These are phyloP conservation scores for Clitoria ternatea DNA, from an alignment of 306 rosid species.

Conservation along the genomic window DNA sequence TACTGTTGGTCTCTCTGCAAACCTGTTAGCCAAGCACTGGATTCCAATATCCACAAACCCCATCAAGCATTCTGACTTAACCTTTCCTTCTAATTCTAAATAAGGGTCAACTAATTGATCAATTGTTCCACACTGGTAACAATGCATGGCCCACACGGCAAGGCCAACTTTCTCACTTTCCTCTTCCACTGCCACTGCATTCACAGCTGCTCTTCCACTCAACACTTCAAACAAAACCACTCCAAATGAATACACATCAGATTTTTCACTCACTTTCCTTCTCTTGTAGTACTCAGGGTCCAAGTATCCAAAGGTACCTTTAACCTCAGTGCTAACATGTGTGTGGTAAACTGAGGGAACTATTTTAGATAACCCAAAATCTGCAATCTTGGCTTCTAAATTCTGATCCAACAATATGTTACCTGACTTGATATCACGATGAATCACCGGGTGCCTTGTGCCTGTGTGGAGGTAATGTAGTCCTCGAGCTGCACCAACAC, in stretches of 20 bases:
- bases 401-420: constrained; percentile 53
- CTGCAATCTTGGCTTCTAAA: constrained; percentile 40
- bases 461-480: constrained; percentile 53
- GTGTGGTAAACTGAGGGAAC: constrained; percentile 14
- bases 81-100: constrained; percentile 22
- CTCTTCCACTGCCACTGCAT: constrained; percentile 26
- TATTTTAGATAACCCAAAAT: constrained; percentile 52
- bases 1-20: constrained; percentile 38
- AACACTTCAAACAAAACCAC: constrained; percentile 58
- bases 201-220: constrained; percentile 37
- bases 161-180: constrained; percentile 33
- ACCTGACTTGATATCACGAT: constrained; percentile 49
- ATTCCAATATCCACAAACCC: constrained; percentile 33
- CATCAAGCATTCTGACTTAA: constrained; percentile 26
- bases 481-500: constrained; percentile 54
- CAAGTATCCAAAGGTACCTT: constrained; percentile 40
- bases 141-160: constrained; percentile 41
- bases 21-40: constrained; percentile 24
- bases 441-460: constrained; percentile 34
- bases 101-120: constrained; percentile 33
- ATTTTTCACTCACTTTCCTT: constrained; percentile 38
- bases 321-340: constrained; percentile 43
- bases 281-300: constrained; percentile 44
- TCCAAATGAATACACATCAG: constrained; percentile 63
- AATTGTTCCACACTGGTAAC: constrained; percentile 24